A percentile compares a stretch with the other conserved stretches of the same genome.
These are phyloP conservation scores for Talaromyces verruculosus DNA, from an alignment of 2,329 filamentous ascomycete species.

Conservation along the genomic window DNA sequence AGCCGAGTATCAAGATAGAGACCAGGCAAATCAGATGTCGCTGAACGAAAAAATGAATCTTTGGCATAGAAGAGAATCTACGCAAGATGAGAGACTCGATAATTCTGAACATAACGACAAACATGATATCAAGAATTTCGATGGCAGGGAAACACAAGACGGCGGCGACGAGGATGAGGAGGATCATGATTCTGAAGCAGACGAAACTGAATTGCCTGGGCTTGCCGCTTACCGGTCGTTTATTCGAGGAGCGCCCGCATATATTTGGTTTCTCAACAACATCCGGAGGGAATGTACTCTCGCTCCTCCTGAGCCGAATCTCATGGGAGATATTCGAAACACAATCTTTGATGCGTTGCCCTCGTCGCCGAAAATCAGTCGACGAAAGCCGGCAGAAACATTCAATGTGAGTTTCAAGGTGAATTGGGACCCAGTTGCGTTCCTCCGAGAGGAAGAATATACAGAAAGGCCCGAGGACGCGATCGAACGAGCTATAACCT, in stretches of 20 bases:
- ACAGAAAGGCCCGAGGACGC: background rate
- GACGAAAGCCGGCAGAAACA: constrained; percentile 6
- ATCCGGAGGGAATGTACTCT: constrained; percentile 11
- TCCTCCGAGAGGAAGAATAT: constrained; percentile 9
- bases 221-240: constrained; percentile 1
- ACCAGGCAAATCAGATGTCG: constrained; percentile 5
- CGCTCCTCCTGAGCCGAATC: constrained; percentile 1
- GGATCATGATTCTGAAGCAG: background rate
- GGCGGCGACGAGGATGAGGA: constrained; percentile 3
- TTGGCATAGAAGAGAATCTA: constrained; percentile 1
- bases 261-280: constrained; percentile 13
- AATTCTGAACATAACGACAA: background rate
- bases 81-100: background rate
- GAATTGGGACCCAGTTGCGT: constrained; percentile 13
- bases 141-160: background rate
- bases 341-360: constrained; percentile 3
- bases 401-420: constrained; percentile 11
- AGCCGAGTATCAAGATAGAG: background rate
- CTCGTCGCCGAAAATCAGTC: constrained; percentile 8
- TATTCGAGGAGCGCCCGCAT: constrained; percentile 10
- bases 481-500: constrained; percentile 5
- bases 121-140: background rate
- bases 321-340: constrained; percentile 7
- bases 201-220: constrained; percentile 11
- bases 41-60: constrained; percentile 16